phyloP scores from a whole-genome alignment of 2,329 filamentous ascomycete species.

The Dactylella cylindrospora region DNA sequence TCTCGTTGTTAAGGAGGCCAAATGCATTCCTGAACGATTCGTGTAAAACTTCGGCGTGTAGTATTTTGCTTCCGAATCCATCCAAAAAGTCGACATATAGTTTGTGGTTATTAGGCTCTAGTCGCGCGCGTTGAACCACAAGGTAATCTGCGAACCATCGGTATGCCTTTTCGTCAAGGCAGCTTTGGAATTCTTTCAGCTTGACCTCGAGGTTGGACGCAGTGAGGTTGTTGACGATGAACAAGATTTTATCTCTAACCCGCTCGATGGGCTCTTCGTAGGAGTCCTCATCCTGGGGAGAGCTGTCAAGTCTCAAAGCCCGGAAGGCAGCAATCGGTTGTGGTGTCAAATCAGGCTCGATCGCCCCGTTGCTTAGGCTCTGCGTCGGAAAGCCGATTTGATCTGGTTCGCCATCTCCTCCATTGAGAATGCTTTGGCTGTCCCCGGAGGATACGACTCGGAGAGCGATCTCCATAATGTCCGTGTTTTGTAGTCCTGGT shows the following conservation, averaged over 20 bases:
- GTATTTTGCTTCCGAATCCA: constrained; percentile 72
- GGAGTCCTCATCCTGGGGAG: constrained; percentile 59
- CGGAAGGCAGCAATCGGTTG: constrained; percentile 65
- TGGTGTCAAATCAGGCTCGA: constrained; percentile 50
- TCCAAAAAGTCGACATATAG: constrained; percentile 88
- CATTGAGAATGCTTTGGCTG: constrained; percentile 48
- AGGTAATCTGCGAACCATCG: constrained; percentile 97
- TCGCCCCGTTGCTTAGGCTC: constrained; percentile 24
- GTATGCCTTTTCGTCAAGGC: constrained; percentile 77
- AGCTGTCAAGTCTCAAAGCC: constrained; percentile 74
- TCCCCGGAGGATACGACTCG: constrained; percentile 60
- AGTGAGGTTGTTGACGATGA: constrained; percentile 94
- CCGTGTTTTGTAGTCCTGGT: constrained; percentile 76
- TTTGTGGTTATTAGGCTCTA: constrained; percentile 94
- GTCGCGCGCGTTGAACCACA: constrained; percentile 92
- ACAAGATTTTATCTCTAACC: constrained; percentile 88
- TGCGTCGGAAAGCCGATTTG: constrained; percentile 51
- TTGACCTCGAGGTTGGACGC: constrained; percentile 83
- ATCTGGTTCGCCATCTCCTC: constrained; percentile 21
- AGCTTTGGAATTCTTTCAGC: constrained; percentile 75
- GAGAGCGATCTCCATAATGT: constrained; percentile 78
- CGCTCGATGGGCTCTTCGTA: constrained; percentile 84
- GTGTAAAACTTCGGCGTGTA: constrained; percentile 87
- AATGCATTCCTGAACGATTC: constrained; percentile 88
- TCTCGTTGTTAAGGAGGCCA: constrained; percentile 85